Base-by-base conservation (phyloP, 108 stramenopile species). In the Asterionellopsis glacialis region DNA sequence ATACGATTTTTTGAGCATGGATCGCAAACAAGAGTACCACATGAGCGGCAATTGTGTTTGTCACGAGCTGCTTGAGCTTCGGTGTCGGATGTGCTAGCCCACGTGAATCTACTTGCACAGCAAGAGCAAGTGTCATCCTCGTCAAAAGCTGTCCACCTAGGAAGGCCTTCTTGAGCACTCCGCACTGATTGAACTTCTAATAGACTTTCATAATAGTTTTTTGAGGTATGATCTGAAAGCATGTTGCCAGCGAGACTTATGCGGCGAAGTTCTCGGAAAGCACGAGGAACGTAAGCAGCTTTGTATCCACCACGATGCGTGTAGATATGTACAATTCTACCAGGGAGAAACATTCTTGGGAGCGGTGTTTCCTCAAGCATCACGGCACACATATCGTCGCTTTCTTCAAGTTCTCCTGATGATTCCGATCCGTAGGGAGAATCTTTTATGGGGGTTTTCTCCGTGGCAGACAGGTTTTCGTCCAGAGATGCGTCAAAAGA, bases 1-100 rank as follows among this genome's bases (percentile, higher is more conserved):
- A 80, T 70, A 28, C 86, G 82, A 57, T 91, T 93, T 52, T 67
- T 70, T 10, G 91, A 87, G 76, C 98, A 99, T 16, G 93, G 93
- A 65, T 85, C 91, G 67, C 98, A 99, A 41, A 97, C 93, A 40
- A 99, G 78, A 25, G 74, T 67, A 15, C 98, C 98, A 65, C 98
- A 99, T 23, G 84, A 76, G 7, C 95, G 76, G 59, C 98, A 99
- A 63, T 97, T 96, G 62, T 98, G 94, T 69, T 95, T 95, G 65
- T 97, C 97, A 39, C 96, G 64, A 4, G 90, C 90, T 55, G 87
- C 83, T 62, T 96, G 95, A 9, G 97, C 93, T 68, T 95, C 84
- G 21, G 76, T 81, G 45, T 77, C 63, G 14, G 85, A 90, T 13
- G 91, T 96, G 52, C 89, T 91, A n/a, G 91, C 91, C 97, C 97